These are phyloP conservation scores for Zasmidium angulare DNA, from an alignment of 2,329 filamentous ascomycete genomes.

Conservation along the genomic window DNA sequence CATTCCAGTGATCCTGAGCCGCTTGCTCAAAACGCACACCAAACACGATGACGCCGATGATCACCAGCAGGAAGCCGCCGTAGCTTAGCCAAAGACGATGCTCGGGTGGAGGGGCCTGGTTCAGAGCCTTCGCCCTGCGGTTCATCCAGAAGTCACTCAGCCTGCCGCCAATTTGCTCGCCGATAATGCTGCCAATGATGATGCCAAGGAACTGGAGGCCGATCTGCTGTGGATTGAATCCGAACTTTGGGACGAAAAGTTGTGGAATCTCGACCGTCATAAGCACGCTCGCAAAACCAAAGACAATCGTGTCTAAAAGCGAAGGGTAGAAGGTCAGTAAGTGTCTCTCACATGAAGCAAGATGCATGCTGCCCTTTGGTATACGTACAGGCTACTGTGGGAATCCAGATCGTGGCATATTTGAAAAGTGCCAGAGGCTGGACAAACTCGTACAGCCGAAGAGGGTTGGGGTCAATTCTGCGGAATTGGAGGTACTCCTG, in stretches of 20 bases:
- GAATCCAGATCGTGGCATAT: conserved; percentile 51
- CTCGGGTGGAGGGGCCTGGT: conserved; percentile 45
- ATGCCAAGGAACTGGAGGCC: conserved; percentile 59
- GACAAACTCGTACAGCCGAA: conserved; percentile 52
- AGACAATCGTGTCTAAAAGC: conserved; percentile 61
- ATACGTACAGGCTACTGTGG: conserved; percentile 52
- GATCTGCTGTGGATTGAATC: conserved; percentile 57
- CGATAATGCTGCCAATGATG: conserved; percentile 58
- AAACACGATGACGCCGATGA: conserved; percentile 57
- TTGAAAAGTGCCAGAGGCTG: conserved; percentile 50
- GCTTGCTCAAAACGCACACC: conserved; percentile 52
- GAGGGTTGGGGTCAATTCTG: conserved; percentile 54
- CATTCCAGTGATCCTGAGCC: conserved; percentile 49
- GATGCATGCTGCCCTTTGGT: too few relatives aligned
- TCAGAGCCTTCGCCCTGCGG: conserved; percentile 37
- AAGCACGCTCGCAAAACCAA: conserved; percentile 55
- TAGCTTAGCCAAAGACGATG: conserved; percentile 60
- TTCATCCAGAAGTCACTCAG: conserved; percentile 57
- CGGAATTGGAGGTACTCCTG: conserved; percentile 46
- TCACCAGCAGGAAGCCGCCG: conserved; percentile 50
- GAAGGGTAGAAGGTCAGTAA: too few relatives aligned
- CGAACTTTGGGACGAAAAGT: conserved; percentile 56
- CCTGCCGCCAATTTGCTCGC: conserved; percentile 58
- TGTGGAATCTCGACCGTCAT: conserved; percentile 61
- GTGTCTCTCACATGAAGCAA: too few relatives aligned